Conservation (phyloP, 1,284 basidiomycete species). For the Kwoniella shivajii region DNA sequence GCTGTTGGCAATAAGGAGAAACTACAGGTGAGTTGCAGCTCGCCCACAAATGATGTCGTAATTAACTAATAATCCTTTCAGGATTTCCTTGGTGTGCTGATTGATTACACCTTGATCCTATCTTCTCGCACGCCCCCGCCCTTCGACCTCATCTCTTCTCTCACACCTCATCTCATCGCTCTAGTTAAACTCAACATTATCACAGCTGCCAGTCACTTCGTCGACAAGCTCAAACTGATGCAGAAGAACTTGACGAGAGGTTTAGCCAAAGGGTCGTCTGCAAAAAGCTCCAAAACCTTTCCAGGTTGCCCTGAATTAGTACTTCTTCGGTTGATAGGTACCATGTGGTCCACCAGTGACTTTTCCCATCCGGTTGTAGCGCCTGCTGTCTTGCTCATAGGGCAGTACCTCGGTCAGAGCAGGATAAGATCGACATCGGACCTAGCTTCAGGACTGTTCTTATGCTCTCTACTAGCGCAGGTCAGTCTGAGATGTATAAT, state of each 20-base stretch:
- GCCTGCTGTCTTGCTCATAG: slow-evolving; percentile 83
- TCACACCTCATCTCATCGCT: slow-evolving; percentile 80
- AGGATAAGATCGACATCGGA: slow-evolving; percentile 76
- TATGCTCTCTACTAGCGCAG: slow-evolving; percentile 74
- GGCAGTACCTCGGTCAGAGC: slow-evolving; percentile 83
- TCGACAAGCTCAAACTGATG: slow-evolving; percentile 83
- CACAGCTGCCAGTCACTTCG: slow-evolving; percentile 75
- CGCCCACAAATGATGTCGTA: background rate
- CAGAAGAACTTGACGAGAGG: slow-evolving; percentile 91
- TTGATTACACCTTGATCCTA: slow-evolving; percentile 86
- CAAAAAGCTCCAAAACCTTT: slow-evolving; percentile 75
- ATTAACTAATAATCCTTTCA: slow-evolving; percentile 38
- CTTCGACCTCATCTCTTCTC: slow-evolving; percentile 62
- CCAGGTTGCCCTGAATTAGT: slow-evolving; percentile 81
- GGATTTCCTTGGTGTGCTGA: slow-evolving; percentile 76
- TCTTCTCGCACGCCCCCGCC: slow-evolving; percentile 66
- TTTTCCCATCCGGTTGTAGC: slow-evolving; percentile 86
- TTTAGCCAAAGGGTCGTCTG: slow-evolving; percentile 70
- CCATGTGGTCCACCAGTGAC: slow-evolving; percentile 92
- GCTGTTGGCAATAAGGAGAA: slow-evolving; percentile 89
- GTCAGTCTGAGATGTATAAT: slow-evolving; percentile 31
- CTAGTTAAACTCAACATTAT: slow-evolving; percentile 81
- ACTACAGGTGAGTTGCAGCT: slow-evolving; percentile 68
- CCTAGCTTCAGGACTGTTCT: slow-evolving; percentile 81
- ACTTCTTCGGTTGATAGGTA: slow-evolving; percentile 76